Evolutionary conservation across 768 basidiomycete genomes (phyloP).

Genomic region (Pisolithus marmoratus): DNA sequence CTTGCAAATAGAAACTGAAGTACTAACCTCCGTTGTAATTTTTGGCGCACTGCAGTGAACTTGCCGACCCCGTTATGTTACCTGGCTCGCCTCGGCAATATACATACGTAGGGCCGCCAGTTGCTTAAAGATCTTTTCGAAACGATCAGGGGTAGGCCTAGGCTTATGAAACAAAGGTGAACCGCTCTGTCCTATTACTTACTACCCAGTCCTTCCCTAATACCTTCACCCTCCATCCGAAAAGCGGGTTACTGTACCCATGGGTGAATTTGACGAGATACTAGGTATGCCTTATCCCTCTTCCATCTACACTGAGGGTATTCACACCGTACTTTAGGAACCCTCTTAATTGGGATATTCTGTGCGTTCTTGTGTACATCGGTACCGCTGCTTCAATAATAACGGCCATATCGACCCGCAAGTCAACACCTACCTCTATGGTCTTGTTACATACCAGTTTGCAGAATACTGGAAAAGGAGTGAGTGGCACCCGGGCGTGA

Average conservation of each 20-base stretch:
- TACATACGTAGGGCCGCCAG: too few species aligned
- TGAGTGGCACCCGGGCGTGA: neutral
- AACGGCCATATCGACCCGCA: neutral
- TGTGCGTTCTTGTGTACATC: slow-evolving; percentile 8
- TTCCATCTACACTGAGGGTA: neutral
- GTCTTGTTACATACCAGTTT: slow-evolving; percentile 40
- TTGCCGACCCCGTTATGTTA: too few species aligned
- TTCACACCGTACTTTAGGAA: slow-evolving; percentile 6
- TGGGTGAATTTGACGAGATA: slow-evolving; percentile 4
- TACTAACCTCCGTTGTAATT: too few species aligned
- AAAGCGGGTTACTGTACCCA: neutral
- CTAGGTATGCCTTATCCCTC: neutral
- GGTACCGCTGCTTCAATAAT: neutral
- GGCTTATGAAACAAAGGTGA: too few species aligned
- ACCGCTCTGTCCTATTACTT: too few species aligned
- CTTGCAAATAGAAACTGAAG: too few species aligned
- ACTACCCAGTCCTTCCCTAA: too few species aligned
- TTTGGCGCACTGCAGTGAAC: too few species aligned
- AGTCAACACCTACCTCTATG: slow-evolving; percentile 32
- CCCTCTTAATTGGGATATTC: slow-evolving; percentile 16
- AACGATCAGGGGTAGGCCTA: too few species aligned
- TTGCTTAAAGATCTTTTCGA: too few species aligned
- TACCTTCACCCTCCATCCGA: too few species aligned
- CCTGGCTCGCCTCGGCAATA: too few species aligned
- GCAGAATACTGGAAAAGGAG: slow-evolving; percentile 28